Conservation (phyloP, 176 grass and related monocot genomes). For the Pontederia paniculata region DNA sequence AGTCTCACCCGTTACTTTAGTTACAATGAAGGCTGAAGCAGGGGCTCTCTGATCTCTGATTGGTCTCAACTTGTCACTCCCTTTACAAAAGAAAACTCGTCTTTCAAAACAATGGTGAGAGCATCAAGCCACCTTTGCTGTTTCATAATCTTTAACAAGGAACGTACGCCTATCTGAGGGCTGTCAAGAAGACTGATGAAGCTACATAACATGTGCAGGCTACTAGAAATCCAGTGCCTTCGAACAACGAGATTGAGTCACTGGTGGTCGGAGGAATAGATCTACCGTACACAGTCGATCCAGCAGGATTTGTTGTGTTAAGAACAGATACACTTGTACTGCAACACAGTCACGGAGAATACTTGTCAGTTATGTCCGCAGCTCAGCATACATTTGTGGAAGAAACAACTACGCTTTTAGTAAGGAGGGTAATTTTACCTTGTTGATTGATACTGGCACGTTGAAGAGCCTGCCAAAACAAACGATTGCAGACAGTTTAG, state of each 20-base stretch:
- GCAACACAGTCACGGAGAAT: background rate
- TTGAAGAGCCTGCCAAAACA: constrained; percentile 32
- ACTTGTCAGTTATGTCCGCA: background rate
- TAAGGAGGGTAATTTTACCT: constrained; percentile 32
- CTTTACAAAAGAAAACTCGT: too few relatives aligned
- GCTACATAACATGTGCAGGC: background rate
- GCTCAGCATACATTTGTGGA: background rate
- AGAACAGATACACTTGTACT: constrained; percentile 5
- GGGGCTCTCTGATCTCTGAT: background rate
- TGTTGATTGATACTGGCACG: constrained; percentile 44
- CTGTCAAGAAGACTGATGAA: background rate
- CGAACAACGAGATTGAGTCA: background rate
- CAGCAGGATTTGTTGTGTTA: constrained; percentile 3
- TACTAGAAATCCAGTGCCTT: background rate
- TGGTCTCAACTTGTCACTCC: background rate
- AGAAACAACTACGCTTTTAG: background rate
- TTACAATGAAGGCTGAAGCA: too few relatives aligned
- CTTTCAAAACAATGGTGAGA: too few relatives aligned
- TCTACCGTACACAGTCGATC: background rate
- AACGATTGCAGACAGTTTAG: too few relatives aligned
- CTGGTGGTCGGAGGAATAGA: constrained; percentile 2
- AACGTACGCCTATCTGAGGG: background rate
- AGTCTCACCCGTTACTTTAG: too few relatives aligned
- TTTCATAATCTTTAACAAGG: background rate
- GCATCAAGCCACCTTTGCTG: background rate